Evolutionary conservation across 108 stramenopile genomes (phyloP).

Genomic region (Skeletonema marinoi): DNA sequence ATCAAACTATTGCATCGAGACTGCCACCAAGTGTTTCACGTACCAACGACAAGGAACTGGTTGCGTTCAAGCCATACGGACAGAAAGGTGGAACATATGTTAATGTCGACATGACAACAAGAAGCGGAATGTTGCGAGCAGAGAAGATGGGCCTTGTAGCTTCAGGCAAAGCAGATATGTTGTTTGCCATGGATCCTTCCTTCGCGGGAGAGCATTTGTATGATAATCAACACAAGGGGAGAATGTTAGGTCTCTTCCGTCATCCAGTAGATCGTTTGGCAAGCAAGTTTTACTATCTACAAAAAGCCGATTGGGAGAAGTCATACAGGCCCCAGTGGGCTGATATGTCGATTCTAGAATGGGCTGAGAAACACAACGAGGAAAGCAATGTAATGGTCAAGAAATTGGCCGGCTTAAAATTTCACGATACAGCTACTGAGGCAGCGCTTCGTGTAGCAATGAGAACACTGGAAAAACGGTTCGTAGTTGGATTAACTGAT

Average conservation of each 20-base stretch:
- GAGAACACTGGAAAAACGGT: constrained; percentile 35
- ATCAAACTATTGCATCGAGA: constrained; percentile 17
- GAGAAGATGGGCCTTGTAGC: neutral
- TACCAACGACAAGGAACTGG: neutral
- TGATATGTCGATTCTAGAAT: constrained; percentile 53
- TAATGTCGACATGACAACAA: neutral
- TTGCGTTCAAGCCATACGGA: neutral
- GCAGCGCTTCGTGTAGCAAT: constrained; percentile 35
- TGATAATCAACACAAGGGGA: neutral
- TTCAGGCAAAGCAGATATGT: neutral
- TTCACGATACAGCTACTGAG: constrained; percentile 3
- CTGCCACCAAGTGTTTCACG: neutral
- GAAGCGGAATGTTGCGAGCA: neutral
- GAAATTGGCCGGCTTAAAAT: constrained; percentile 13
- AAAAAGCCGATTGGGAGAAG: constrained; percentile 51
- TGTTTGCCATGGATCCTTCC: constrained; percentile 2
- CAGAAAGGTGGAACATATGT: neutral
- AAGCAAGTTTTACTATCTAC: constrained; percentile 57
- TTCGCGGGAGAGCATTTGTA: neutral
- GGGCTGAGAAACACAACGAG: constrained; percentile 23
- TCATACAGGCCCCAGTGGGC: constrained; percentile 49
- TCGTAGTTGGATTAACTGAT: constrained; percentile 53
- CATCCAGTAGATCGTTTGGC: constrained; percentile 58
- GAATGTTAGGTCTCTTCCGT: constrained; percentile 42
- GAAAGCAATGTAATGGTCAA: constrained; percentile 26